Evolutionary conservation across 768 basidiomycete species (phyloP), one percentile per base, ranked within the genome.

Genomic region (Gloeostereum incarnatum): DNA sequence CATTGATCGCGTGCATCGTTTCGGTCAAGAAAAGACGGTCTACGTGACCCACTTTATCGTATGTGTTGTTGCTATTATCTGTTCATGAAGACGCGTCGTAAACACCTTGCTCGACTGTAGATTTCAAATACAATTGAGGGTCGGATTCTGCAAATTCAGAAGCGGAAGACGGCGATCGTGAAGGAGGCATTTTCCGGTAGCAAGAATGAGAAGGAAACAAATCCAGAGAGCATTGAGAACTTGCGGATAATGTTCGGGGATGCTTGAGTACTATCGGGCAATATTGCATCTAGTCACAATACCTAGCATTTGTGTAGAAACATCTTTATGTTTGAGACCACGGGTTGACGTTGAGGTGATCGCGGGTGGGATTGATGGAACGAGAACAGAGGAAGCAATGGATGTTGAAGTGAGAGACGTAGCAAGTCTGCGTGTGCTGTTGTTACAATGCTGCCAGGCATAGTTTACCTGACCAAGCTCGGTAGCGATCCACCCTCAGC

Each of bases 11-110:
- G 85, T 90, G 20, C 88, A 91, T 48, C 62, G 88, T 31, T 81
- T 91, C 35, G 88, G 88, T 0, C 88, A 91, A 50, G 81, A 84
- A 20, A 79, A 75, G 50, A 73, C 81, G 0, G 88, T 91, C 19
- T 77, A 83, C 44, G 88, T 91, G 25, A 88, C 78, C 39, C 87
- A 88, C 47, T 89, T 86, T 56, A 81, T 90, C 45, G 85, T 86
- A 51, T 50, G 75, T 54, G 8, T 8, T 27, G n/a, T 11, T n/a
- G 5, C 13, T 21, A 4, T 6, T 31, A 18, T 29, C 30, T 9
- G 18, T 9, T 18, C 23, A 23, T 16, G 21, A n/a, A n/a, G 18
- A 2, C 14, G 20, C 26, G 45, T 6, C 41, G n/a, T 35, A 22
- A n/a, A 22, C 22, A 2, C 23, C 14, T 36, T 22, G 14, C 25